A percentile compares a stretch with the other conserved stretches of the same genome.
phyloP scores from a whole-genome alignment of 2,329 filamentous ascomycete genomes.

The Trichophyton mentagrophytes region DNA sequence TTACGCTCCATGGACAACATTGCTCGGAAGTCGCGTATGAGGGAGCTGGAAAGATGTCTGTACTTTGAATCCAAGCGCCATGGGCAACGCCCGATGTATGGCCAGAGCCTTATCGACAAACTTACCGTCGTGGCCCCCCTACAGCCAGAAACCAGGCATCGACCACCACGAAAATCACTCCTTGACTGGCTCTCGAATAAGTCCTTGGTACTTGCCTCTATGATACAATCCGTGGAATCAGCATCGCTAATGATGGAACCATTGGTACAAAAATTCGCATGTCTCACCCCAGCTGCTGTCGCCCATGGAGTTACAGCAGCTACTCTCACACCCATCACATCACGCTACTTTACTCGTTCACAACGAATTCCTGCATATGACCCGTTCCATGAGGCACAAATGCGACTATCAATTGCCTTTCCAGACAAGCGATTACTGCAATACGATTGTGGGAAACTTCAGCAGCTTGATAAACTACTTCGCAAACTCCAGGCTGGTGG shows the following conservation, averaged over 20 bases:
- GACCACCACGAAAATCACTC: conserved; percentile 48
- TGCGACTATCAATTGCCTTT: conserved; percentile 88
- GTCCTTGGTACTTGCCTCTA: conserved; percentile 39
- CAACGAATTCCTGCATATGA: conserved; percentile 50
- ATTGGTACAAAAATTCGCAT: conserved; percentile 75
- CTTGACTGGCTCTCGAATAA: conserved; percentile 65
- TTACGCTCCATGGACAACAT: conserved; percentile 61
- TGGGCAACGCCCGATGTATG: conserved; percentile 69
- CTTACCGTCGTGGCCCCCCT: conserved; percentile 52
- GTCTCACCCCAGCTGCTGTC: conserved; percentile 78
- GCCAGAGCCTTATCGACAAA: conserved; percentile 61
- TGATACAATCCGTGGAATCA: conserved; percentile 63
- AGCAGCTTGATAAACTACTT: conserved; percentile 73
- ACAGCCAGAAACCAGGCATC: conserved; percentile 47
- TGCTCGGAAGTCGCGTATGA: conserved; percentile 55
- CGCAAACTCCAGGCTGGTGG: conserved; percentile 78
- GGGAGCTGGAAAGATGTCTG: conserved; percentile 67
- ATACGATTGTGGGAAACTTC: conserved; percentile 94
- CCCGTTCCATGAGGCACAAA: conserved; percentile 85
- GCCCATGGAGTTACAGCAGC: conserved; percentile 62
- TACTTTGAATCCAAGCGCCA: conserved; percentile 71
- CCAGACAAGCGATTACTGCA: conserved; percentile 92
- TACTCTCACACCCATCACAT: conserved; percentile 51
- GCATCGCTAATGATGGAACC: conserved; percentile 61
- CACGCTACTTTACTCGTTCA: conserved; percentile 31